Percentiles rank a stretch among this genome's conserved stretches.
phyloP scores from a whole-genome alignment of 75 land plant species.

The Picea glauca region DNA sequence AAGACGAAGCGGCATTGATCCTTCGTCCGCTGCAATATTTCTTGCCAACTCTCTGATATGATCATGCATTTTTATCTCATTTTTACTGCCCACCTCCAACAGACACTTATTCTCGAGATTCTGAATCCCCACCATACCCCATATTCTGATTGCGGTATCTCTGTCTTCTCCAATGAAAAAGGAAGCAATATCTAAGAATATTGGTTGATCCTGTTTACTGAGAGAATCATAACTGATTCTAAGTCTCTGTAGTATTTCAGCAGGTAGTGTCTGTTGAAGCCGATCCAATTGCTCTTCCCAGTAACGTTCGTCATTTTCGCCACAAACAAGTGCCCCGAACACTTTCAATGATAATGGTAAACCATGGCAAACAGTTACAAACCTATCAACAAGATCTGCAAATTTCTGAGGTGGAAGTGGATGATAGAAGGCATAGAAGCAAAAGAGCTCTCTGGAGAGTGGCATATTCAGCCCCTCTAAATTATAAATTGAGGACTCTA shows the following conservation, averaged over 20 bases:
- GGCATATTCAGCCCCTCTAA: not conserved
- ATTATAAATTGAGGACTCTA: not conserved
- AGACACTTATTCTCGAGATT: not conserved
- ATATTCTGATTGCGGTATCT: not conserved
- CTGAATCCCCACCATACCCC: not conserved
- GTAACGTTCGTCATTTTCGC: not conserved
- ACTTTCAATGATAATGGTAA: not conserved
- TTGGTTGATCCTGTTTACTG: not conserved
- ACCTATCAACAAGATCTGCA: not conserved
- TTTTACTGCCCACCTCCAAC: not conserved
- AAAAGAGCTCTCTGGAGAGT: not conserved
- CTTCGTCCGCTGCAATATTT: not conserved
- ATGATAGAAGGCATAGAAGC: not conserved
- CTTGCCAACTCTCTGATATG: not conserved
- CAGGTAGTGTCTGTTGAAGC: not conserved
- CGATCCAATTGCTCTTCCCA: not conserved
- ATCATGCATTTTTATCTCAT: not conserved
- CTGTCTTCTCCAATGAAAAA: conserved; percentile 1
- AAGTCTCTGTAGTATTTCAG: not conserved
- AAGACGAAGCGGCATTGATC: not conserved
- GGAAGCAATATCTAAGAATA: not conserved
- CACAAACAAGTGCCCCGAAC: not conserved
- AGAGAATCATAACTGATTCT: not conserved
- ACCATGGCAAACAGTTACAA: not conserved
- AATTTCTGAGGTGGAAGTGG: not conserved